Evolutionary conservation across 1,139 yeast genomes (phyloP).

Genomic region (Pichia inconspicua): DNA sequence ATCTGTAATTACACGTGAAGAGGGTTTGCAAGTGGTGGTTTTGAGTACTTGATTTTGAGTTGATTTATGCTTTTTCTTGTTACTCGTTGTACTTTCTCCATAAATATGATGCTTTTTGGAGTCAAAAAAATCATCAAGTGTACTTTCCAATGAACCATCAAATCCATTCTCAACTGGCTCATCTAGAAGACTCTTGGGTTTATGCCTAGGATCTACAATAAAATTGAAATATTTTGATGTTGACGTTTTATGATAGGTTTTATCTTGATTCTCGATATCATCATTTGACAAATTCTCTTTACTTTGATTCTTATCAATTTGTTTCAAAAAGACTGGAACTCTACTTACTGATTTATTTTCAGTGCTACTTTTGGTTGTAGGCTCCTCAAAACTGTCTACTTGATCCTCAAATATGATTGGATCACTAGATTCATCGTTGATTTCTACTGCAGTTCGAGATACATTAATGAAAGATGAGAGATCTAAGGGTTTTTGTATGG

Average conservation of each 20-base stretch:
- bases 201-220: background rate
- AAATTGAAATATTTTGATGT: background rate
- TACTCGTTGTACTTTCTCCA: background rate
- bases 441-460: background rate
- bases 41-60: background rate
- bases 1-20: background rate
- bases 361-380: background rate
- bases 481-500: constrained; percentile 12
- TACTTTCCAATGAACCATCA: constrained; percentile 9
- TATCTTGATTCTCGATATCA: background rate
- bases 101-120: background rate
- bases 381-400: background rate
- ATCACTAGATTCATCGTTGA: background rate
- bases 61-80: background rate
- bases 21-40: background rate
- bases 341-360: background rate
- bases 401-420: background rate
- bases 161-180: constrained; percentile 5
- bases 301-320: background rate
- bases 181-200: constrained; percentile 4
- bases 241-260: background rate
- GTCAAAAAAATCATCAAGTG: constrained; percentile 5
- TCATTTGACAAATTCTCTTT: background rate
- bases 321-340: background rate
- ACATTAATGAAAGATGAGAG: background rate